phyloP scores from a whole-genome alignment of 352 stramenopile species.

The Thalassiosira ordinaria region DNA sequence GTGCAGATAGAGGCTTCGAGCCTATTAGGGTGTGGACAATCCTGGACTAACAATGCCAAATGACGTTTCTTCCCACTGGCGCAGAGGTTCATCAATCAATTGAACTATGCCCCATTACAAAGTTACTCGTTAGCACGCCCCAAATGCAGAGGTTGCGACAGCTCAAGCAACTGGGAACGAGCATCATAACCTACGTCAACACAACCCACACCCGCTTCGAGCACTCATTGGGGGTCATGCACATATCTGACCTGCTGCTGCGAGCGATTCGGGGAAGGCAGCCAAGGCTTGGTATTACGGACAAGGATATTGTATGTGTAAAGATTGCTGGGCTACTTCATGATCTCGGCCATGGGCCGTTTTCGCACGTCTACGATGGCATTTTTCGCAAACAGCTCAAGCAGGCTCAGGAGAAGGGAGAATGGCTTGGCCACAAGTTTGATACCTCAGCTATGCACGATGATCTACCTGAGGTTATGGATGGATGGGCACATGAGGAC shows the following conservation, averaged over 20 bases:
- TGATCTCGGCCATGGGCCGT: constrained; percentile 93
- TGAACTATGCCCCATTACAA: constrained; percentile 63
- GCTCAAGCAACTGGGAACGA: constrained; percentile 93
- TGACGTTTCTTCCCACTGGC: background rate
- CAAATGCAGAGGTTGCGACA: constrained; percentile 90
- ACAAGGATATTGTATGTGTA: constrained; percentile 89
- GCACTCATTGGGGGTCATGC: constrained; percentile 94
- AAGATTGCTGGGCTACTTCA: constrained; percentile 87
- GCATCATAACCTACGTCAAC: constrained; percentile 90
- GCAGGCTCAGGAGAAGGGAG: constrained; percentile 6
- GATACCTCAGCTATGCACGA: constrained; percentile 39
- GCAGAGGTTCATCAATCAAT: constrained; percentile 70
- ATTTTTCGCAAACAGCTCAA: constrained; percentile 37
- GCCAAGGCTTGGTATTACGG: constrained; percentile 90
- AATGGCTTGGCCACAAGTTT: constrained; percentile 20
- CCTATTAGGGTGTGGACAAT: too few relatives aligned
- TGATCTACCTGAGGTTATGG: constrained; percentile 35
- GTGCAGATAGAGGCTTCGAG: too few relatives aligned
- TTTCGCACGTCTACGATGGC: constrained; percentile 94
- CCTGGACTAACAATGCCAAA: too few relatives aligned
- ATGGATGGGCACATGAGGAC: constrained; percentile 79
- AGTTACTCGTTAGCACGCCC: constrained; percentile 61
- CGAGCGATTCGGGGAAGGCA: constrained; percentile 89
- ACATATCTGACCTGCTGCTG: constrained; percentile 91
- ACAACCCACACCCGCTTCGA: constrained; percentile 95